These are phyloP conservation scores for Zasmidium angulare DNA, from an alignment of 2,329 filamentous ascomycete genomes.

Conservation along the genomic window DNA sequence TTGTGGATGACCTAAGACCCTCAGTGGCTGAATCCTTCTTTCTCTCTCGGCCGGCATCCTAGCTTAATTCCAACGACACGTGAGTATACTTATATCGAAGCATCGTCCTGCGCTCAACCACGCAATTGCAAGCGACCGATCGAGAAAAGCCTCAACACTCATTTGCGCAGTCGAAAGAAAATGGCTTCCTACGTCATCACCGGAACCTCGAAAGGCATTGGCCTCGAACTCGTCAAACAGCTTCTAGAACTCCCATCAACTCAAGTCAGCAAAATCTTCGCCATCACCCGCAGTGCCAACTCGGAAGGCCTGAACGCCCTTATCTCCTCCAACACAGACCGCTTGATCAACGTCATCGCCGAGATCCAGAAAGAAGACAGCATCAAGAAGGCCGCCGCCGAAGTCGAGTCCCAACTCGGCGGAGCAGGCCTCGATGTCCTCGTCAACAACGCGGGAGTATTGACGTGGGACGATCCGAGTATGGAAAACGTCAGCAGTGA, in stretches of 20 bases:
- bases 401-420: conserved; percentile 2
- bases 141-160: too few relatives aligned
- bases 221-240: conserved; percentile 36
- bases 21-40: not conserved
- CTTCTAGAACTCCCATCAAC: conserved; percentile 32
- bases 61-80: not conserved
- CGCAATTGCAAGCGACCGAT: too few relatives aligned
- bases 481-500: conserved; percentile 6
- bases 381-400: conserved; percentile 3
- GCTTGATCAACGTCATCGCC: conserved; percentile 10
- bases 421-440: conserved; percentile 10
- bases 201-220: conserved; percentile 38
- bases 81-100: too few relatives aligned
- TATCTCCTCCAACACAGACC: conserved; percentile 4
- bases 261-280: conserved; percentile 35
- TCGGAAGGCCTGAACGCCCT: conserved; percentile 21
- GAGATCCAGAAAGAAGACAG: conserved; percentile 9
- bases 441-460: conserved; percentile 16
- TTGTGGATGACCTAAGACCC: not conserved
- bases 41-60: not conserved
- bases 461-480: not conserved
- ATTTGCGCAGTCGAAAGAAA: not conserved
- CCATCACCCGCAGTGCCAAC: conserved; percentile 5
- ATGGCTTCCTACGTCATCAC: conserved; percentile 39
- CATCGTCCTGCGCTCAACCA: too few relatives aligned